These are phyloP conservation scores for Ophiocordyceps sinensis DNA, from an alignment of 2,329 filamentous ascomycete species.

Conservation along the genomic window DNA sequence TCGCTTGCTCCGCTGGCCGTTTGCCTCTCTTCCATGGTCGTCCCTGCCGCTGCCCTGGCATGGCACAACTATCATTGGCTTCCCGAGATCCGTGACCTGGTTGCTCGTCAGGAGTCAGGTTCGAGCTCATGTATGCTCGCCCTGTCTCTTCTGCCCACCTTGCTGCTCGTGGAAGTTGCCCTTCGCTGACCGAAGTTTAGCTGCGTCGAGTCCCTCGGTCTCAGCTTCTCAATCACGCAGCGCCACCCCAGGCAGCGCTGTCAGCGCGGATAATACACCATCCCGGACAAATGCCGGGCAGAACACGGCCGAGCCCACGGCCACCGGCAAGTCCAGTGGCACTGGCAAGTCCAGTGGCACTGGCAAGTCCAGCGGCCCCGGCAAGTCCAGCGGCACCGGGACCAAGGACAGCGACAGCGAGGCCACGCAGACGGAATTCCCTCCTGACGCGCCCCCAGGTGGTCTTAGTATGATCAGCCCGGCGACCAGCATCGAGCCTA, in stretches of 20 bases:
- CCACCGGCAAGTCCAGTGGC: conserved; percentile 11
- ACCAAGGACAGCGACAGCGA: conserved; percentile 12
- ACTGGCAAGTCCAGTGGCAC: conserved; percentile 9
- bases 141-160: background rate
- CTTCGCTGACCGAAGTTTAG: background rate
- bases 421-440: conserved; percentile 24
- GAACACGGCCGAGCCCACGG: conserved; percentile 22
- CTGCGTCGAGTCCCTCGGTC: background rate
- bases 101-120: conserved; percentile 31
- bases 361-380: conserved; percentile 9
- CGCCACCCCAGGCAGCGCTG: background rate
- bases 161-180: background rate
- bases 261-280: conserved; percentile 1
- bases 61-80: conserved; percentile 43
- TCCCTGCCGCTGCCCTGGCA: conserved; percentile 34
- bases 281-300: conserved; percentile 17
- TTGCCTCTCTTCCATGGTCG: conserved; percentile 34
- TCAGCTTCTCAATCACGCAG: background rate
- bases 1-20: conserved; percentile 32
- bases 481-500: conserved; percentile 24
- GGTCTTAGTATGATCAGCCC: conserved; percentile 40
- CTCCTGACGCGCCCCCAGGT: conserved; percentile 31
- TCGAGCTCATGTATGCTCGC: conserved; percentile 2
- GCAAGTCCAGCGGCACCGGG: conserved; percentile 8
- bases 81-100: conserved; percentile 35